Conservation (phyloP, 345 rosid genomes). For the Nasturtium officinale region DNA sequence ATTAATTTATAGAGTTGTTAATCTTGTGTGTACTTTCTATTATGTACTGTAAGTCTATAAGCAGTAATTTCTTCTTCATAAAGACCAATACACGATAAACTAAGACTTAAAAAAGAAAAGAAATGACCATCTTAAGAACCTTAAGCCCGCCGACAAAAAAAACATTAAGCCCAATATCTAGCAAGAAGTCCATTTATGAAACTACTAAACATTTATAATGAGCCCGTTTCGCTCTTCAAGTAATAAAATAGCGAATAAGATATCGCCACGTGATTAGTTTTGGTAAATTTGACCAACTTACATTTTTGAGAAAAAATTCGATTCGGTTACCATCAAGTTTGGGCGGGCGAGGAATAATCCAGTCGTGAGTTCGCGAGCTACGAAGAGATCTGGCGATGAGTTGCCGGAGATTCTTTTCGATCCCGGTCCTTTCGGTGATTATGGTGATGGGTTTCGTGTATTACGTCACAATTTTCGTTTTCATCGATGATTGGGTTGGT, state of each 20-base stretch:
- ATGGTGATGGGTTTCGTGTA: conserved; percentile 55
- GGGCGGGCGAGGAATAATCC: conserved; percentile 29
- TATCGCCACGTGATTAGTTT: conserved; percentile 3
- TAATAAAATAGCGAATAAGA: not conserved
- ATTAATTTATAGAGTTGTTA: no score
- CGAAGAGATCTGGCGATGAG: conserved; percentile 49
- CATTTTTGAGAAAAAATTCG: not conserved
- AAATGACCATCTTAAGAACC: not conserved
- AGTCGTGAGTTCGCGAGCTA: conserved; percentile 11
- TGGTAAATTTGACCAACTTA: not conserved
- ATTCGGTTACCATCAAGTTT: conserved; percentile 19
- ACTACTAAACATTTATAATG: not conserved
- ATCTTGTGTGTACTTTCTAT: no score
- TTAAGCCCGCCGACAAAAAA: not conserved
- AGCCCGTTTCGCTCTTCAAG: not conserved
- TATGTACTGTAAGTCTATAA: no score
- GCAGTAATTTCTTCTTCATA: no score
- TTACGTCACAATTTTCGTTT: conserved; percentile 55
- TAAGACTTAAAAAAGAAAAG: no score
- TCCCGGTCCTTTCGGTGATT: conserved; percentile 57
- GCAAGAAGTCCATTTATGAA: conserved; percentile 9
- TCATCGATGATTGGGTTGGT: conserved; percentile 60
- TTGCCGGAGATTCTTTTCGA: conserved; percentile 54
- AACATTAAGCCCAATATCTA: not conserved
- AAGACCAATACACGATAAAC: no score